Evolutionary conservation across 2,329 filamentous ascomycete species (phyloP).

Genomic region (Penicillium oxalicum): DNA sequence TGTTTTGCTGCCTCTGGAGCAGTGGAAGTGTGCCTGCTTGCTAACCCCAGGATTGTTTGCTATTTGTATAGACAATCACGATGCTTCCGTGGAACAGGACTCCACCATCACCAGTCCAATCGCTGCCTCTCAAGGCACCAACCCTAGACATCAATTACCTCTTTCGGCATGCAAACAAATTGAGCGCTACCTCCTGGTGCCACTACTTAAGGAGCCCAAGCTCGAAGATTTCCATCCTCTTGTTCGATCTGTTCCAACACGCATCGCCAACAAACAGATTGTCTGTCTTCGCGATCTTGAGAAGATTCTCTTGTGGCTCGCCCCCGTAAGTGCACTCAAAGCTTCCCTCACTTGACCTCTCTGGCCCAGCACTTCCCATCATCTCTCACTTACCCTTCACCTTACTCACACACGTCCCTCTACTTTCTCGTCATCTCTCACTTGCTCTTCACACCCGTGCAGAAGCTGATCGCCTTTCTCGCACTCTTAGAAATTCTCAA

Average conservation of each 20-base stretch:
- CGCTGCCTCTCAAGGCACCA: constrained; percentile 42
- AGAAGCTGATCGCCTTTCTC: constrained; percentile 24
- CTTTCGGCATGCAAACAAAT: constrained; percentile 69
- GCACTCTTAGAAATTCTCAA: constrained; percentile 60
- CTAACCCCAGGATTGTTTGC: background rate
- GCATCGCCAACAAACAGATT: constrained; percentile 78
- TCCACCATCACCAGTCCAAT: constrained; percentile 59
- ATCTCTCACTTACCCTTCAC: background rate
- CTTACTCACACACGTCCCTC: background rate
- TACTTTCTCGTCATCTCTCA: background rate
- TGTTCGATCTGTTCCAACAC: constrained; percentile 68
- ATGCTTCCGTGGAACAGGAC: constrained; percentile 21
- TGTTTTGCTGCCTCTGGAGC: background rate
- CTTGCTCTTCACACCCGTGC: background rate
- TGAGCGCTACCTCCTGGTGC: constrained; percentile 69
- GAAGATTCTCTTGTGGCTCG: constrained; percentile 84
- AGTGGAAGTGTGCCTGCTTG: no score
- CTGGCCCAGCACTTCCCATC: background rate
- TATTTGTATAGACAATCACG: constrained; percentile 16
- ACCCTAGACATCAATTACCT: constrained; percentile 58
- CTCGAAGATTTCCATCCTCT: constrained; percentile 77
- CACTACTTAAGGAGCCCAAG: constrained; percentile 65
- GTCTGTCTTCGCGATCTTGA: constrained; percentile 88
- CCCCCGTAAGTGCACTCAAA: constrained; percentile 68
- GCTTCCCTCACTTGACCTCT: background rate